A percentile compares a stretch with the other conserved stretches of the same genome.
Conservation (phyloP, 129 eudicot species). For the Saposhnikovia divaricata region DNA sequence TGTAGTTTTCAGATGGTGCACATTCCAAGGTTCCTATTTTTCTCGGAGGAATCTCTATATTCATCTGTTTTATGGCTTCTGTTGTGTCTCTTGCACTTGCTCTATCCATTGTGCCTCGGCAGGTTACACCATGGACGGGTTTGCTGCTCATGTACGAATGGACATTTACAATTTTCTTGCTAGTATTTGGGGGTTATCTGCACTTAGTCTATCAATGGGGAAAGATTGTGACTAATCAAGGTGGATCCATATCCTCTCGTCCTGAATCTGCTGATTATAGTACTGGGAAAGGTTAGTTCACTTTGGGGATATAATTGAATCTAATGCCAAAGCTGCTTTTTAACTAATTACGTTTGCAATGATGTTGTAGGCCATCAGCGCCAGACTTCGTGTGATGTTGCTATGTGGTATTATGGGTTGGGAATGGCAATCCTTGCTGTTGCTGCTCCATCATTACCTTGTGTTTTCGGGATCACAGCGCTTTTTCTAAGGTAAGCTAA, state of each 20-base stretch:
- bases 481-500: slow-evolving; percentile 59
- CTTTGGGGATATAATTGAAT: background rate
- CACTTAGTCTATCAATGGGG: slow-evolving; percentile 70
- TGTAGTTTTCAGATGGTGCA: slow-evolving; percentile 45
- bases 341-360: background rate
- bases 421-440: slow-evolving; percentile 76
- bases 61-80: slow-evolving; percentile 58
- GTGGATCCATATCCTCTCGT: slow-evolving; percentile 35
- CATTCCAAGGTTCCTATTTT: slow-evolving; percentile 65
- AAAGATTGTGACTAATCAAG: slow-evolving; percentile 47
- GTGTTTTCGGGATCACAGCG: slow-evolving; percentile 72
- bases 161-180: slow-evolving; percentile 70
- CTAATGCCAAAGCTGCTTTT: background rate
- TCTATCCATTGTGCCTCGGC: slow-evolving; percentile 68
- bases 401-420: slow-evolving; percentile 65
- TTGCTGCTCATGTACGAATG: slow-evolving; percentile 84
- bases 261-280: slow-evolving; percentile 58
- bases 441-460: slow-evolving; percentile 67
- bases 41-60: slow-evolving; percentile 64
- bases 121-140: slow-evolving; percentile 96
- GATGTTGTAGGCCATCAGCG: slow-evolving; percentile 69
- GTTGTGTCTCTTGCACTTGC: slow-evolving; percentile 61
- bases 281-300: slow-evolving; percentile 65
- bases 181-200: slow-evolving; percentile 77
- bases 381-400: slow-evolving; percentile 62